These are phyloP conservation scores for Botryotinia calthae DNA, from an alignment of 2,329 filamentous ascomycete genomes.

Conservation along the genomic window DNA sequence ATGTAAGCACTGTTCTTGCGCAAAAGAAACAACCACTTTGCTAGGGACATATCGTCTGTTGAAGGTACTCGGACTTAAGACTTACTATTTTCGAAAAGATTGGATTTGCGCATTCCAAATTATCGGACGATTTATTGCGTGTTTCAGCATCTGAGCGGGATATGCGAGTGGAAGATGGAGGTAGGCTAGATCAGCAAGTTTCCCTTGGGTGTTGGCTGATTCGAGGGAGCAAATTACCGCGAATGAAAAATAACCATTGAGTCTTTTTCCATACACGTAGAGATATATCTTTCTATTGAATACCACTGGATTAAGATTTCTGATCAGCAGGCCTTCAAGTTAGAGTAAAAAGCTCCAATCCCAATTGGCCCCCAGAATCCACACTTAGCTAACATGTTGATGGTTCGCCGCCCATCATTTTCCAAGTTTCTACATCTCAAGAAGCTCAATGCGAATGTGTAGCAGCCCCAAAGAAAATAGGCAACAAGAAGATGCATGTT, in stretches of 20 bases:
- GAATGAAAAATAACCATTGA: background rate
- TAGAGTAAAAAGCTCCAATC: background rate
- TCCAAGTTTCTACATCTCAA: background rate
- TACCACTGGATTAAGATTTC: background rate
- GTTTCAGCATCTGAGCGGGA: fast-evolving
- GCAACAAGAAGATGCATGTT: background rate
- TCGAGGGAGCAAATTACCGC: background rate
- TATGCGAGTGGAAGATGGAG: background rate
- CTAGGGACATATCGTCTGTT: background rate
- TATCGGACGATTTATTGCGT: fast-evolving
- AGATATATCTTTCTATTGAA: background rate
- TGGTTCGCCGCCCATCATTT: background rate
- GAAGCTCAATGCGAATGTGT: background rate
- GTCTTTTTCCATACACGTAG: background rate
- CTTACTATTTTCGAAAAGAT: background rate
- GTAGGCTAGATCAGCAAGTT: background rate
- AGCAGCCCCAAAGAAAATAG: background rate
- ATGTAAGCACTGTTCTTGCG: too few relatives aligned
- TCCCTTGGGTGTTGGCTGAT: background rate
- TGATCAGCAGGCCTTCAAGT: background rate
- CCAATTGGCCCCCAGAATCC: conserved; percentile 1
- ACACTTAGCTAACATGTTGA: background rate
- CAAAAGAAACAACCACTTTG: too few relatives aligned
- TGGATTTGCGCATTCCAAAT: background rate
- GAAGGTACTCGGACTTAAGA: background rate